These are phyloP conservation scores for Saitozyma sp. DNA, from an alignment of 768 basidiomycete species.

Conservation along the genomic window DNA sequence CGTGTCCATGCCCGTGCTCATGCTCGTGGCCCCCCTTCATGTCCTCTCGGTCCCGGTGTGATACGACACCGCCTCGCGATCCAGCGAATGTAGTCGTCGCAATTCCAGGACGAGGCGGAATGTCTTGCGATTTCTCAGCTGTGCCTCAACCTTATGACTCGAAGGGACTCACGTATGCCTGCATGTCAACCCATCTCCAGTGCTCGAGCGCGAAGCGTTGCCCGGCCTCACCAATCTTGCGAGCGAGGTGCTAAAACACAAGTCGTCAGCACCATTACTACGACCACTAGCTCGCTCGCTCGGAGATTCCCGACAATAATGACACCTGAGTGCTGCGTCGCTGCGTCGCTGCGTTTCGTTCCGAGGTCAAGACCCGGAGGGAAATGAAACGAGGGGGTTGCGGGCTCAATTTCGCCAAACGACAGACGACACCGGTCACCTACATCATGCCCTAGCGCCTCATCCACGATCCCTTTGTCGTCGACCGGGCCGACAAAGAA, in stretches of 20 bases:
- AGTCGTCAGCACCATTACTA: background rate
- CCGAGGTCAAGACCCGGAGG: background rate
- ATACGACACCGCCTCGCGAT: conserved; percentile 38
- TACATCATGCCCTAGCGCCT: conserved; percentile 60
- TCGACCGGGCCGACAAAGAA: conserved; percentile 66
- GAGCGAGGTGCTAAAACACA: conserved; percentile 38
- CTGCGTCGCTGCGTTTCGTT: too few relatives aligned
- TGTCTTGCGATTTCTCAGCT: conserved; percentile 27
- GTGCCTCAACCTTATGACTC: background rate
- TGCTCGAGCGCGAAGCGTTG: conserved; percentile 46
- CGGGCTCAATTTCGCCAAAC: background rate
- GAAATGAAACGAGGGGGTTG: background rate
- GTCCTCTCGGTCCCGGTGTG: background rate
- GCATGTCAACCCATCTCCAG: conserved; percentile 52
- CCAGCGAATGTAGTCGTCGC: conserved; percentile 37
- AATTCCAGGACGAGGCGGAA: conserved; percentile 48
- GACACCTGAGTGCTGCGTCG: too few relatives aligned
- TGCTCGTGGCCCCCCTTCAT: too few relatives aligned
- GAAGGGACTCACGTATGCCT: conserved; percentile 44
- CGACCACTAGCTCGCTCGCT: background rate
- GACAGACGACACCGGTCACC: conserved; percentile 13
- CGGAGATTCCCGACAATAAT: background rate
- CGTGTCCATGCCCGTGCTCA: too few relatives aligned
- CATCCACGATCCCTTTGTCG: conserved; percentile 59
- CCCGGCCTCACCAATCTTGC: conserved; percentile 50